Percentiles rank a stretch among this genome's conserved stretches.
phyloP scores from a whole-genome alignment of 148 eudicot genomes.

The Polygonum aviculare region DNA sequence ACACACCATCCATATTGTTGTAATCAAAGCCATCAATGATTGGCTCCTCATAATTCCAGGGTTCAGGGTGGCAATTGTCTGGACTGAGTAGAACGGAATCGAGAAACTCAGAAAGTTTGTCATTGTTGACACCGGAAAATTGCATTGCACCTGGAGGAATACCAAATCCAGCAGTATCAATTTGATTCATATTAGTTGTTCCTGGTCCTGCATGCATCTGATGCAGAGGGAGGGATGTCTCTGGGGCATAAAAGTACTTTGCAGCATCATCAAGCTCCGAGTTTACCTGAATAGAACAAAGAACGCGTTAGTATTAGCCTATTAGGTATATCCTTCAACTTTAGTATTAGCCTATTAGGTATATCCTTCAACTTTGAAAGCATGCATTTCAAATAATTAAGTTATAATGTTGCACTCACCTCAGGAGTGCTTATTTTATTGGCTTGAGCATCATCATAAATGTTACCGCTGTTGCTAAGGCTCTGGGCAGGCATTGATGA shows the following conservation, averaged over 20 bases:
- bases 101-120: constrained; percentile 34
- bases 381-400: background rate
- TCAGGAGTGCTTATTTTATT: constrained; percentile 26
- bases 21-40: constrained; percentile 4
- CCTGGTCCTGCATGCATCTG: constrained; percentile 34
- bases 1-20: constrained; percentile 2
- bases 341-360: background rate
- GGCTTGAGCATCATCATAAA: constrained; percentile 19
- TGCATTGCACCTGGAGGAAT: constrained; percentile 26
- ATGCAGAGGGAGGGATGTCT: constrained; percentile 24
- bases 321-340: background rate
- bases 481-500: constrained; percentile 27
- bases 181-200: constrained; percentile 19
- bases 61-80: constrained; percentile 18
- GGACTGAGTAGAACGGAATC: constrained; percentile 28
- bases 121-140: constrained; percentile 24
- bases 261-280: constrained; percentile 31
- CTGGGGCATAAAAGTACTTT: constrained; percentile 20
- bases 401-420: constrained; percentile 25
- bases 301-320: background rate
- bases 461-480: constrained; percentile 20
- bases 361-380: background rate
- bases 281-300: constrained; percentile 41
- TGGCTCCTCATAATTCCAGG: background rate
- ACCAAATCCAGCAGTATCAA: constrained; percentile 21